phyloP scores from a whole-genome alignment of 139 green algal species.

The Chlamydomonas schloesseri region DNA sequence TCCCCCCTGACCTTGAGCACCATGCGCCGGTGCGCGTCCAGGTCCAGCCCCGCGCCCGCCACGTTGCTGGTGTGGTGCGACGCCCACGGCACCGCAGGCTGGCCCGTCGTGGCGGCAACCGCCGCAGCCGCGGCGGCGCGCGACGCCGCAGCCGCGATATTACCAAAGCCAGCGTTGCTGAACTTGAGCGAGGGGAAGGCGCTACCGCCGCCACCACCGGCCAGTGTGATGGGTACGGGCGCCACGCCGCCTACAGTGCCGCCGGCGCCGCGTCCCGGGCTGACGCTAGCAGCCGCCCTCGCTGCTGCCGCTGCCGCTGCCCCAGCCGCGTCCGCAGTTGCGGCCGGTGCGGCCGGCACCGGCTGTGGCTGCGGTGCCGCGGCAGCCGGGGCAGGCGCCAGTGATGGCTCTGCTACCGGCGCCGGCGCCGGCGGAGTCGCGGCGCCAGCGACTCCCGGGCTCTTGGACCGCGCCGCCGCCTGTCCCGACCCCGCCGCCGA shows the following conservation, averaged over 20 bases:
- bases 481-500: too few relatives aligned
- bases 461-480: too few relatives aligned
- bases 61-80: constrained; percentile 20
- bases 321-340: not conserved
- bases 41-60: constrained; percentile 21
- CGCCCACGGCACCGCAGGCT: constrained; percentile 1
- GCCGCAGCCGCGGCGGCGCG: constrained; percentile 10
- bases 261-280: not conserved
- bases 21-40: constrained; percentile 30
- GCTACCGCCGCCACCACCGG: not conserved
- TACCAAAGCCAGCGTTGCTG: not conserved
- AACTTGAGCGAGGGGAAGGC: constrained; percentile 9
- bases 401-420: not conserved
- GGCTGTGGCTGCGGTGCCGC: not conserved
- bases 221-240: not conserved
- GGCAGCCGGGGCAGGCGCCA: not conserved
- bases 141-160: constrained; percentile 13
- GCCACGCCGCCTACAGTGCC: not conserved
- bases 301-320: not conserved
- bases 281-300: not conserved
- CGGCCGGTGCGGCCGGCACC: not conserved
- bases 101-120: constrained; percentile 16
- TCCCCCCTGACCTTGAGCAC: constrained; percentile 12
- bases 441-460: too few relatives aligned
- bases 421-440: too few relatives aligned